Percentiles rank a stretch among this genome's conserved stretches.
Evolutionary conservation across 208 protist species (phyloP).

Genomic region (Jaenimonas drosophilae): DNA sequence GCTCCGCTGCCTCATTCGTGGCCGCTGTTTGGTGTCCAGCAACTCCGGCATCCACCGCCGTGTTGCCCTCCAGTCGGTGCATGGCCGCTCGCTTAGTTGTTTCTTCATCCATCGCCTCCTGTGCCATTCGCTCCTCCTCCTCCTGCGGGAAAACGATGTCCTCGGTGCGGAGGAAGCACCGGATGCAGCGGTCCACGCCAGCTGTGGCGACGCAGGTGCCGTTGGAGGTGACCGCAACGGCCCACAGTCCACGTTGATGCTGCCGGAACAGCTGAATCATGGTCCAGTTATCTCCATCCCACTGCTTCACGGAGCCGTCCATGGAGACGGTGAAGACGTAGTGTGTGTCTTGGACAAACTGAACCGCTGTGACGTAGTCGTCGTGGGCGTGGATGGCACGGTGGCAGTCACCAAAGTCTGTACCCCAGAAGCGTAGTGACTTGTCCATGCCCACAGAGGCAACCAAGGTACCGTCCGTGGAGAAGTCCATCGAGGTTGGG

Average conservation of each 20-base stretch:
- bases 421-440: conserved; percentile 98
- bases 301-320: conserved; percentile 95
- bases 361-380: conserved; percentile 92
- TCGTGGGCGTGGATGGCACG: conserved; percentile 97
- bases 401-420: conserved; percentile 97
- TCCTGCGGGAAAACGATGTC: conserved; percentile 86
- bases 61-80: conserved; percentile 16
- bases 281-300: conserved; percentile 97
- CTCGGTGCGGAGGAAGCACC: conserved; percentile 74
- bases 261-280: conserved; percentile 80
- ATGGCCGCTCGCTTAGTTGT: conserved; percentile 40
- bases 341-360: conserved; percentile 96
- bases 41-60: conserved; percentile 40
- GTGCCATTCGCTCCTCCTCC: conserved; percentile 77
- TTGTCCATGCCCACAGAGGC: conserved; percentile 98
- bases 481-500: conserved; percentile 89
- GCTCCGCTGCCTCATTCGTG: conserved; percentile 64
- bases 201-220: conserved; percentile 70
- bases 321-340: conserved; percentile 95
- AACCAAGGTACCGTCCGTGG: conserved; percentile 88
- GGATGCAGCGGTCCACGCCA: conserved; percentile 69
- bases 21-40: conserved; percentile 60
- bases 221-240: conserved; percentile 51
- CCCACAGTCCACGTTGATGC: conserved; percentile 76
- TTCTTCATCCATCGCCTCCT: conserved; percentile 87